Base-by-base conservation (phyloP, 441 rosid genomes). In the Sinapis alba region DNA sequence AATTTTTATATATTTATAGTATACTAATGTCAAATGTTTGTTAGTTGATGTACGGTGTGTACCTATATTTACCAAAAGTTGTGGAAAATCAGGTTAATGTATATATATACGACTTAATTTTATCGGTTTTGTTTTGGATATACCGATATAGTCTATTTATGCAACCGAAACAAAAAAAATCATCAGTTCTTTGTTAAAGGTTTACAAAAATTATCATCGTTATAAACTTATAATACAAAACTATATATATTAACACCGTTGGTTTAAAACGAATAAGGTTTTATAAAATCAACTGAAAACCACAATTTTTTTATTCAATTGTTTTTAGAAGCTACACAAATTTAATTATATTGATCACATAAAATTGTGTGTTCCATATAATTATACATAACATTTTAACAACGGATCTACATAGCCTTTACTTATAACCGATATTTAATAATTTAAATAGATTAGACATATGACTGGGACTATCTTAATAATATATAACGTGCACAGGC, bases 401-500 rank as follows among this genome's bases (percentile, higher is more conserved):
- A 21, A 50, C 16, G 60, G 19, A 41, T 23, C 38, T 27, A 6
- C 11, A 11, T 19, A 47, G 62, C 16, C 13, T 54, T 54, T 54
- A 43, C 13, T 73, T 20, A 43, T 7, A 45, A 6, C 19, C 36
- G 9, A 50, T 38, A 47, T n/a, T n/a, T 11, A 53, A 53, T 69
- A 51, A 28, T 36, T 19, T 27, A 15, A 19, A 64, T 64, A 45
- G 72, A 71, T 64, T 71, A 77, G 68, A 77, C 80, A 43, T 57
- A 47, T 71, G 80, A 76, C 0, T 57, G 67, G 65, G 71, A 77
- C 76, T 10, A 71, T 58, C 61, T 43, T 70, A 64, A 23, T 70
- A 45, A 70, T 64, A 8, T 20, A 45, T 57, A 57, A 54, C 65
- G 51, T 45, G 66, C 53, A 41, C 16, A 76, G 20, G 26, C 54